Percentiles rank a stretch among this genome's conserved stretches.
phyloP scores from a whole-genome alignment of 1,139 yeast genomes.

The Suhomyces wounanorum region DNA sequence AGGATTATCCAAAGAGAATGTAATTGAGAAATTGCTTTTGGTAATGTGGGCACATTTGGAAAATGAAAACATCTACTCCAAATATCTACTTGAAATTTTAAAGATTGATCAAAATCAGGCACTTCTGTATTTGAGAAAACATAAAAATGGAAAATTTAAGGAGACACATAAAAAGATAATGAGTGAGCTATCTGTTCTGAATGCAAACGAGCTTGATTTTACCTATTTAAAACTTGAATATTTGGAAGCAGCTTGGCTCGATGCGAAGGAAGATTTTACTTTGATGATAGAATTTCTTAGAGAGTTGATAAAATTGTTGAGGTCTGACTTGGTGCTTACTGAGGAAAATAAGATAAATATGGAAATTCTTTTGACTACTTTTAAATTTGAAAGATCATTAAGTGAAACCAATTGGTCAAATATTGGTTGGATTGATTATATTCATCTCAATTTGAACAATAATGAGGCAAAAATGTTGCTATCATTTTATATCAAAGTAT shows the following conservation, averaged over 20 bases:
- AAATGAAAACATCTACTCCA: constrained; percentile 28
- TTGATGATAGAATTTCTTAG: constrained; percentile 17
- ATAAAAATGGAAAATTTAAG: constrained; percentile 27
- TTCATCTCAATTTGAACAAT: constrained; percentile 26
- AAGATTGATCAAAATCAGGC: constrained; percentile 32
- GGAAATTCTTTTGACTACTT: constrained; percentile 30
- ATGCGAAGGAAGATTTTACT: constrained; percentile 13
- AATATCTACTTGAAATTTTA: constrained; percentile 32
- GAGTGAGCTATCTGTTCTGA: constrained; percentile 29
- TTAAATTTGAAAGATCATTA: constrained; percentile 32
- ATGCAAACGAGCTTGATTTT: constrained; percentile 26
- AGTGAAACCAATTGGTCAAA: constrained; percentile 39
- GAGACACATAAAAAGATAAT: constrained; percentile 35
- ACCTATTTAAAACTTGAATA: constrained; percentile 37
- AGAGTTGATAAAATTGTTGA: constrained; percentile 16
- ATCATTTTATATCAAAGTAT: constrained; percentile 34
- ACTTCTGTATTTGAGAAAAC: constrained; percentile 32
- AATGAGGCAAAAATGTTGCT: constrained; percentile 34
- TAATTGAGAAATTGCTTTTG: constrained; percentile 17
- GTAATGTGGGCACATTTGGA: constrained; percentile 20
- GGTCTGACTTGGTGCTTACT: constrained; percentile 14
- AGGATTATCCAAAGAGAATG: not conserved
- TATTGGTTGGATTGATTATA: constrained; percentile 40
- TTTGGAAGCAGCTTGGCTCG: constrained; percentile 34
- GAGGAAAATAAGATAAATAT: constrained; percentile 29